phyloP scores from a whole-genome alignment of 805 yeast species.

The Pichia occidentalis region DNA sequence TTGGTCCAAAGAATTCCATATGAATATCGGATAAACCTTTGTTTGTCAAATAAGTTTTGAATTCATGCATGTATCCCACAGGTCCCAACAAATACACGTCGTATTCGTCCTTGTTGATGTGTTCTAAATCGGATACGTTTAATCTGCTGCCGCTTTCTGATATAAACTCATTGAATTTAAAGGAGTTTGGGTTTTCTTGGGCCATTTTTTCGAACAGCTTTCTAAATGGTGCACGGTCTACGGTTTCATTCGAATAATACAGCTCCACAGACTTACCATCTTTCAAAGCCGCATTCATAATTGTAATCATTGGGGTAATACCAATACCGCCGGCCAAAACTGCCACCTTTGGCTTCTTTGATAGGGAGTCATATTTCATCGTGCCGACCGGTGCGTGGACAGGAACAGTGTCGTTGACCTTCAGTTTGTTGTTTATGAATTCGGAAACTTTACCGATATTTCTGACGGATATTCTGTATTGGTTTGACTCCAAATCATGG shows the following conservation, averaged over 20 bases:
- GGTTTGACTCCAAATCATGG: constrained; percentile 28
- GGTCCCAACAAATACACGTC: constrained; percentile 35
- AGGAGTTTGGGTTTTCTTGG: constrained; percentile 6
- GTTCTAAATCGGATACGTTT: constrained; percentile 20
- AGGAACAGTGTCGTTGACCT: constrained; percentile 41
- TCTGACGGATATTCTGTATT: constrained; percentile 55
- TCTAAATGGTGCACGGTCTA: constrained; percentile 14
- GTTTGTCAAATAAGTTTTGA: constrained; percentile 21
- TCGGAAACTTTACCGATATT: constrained; percentile 47
- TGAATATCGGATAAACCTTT: constrained; percentile 19
- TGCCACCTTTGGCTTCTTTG: constrained; percentile 29
- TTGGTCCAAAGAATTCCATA: constrained; percentile 33
- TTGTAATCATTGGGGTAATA: constrained; percentile 56
- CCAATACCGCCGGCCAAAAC: constrained; percentile 62
- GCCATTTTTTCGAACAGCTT: constrained; percentile 9
- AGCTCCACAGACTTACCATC: constrained; percentile 31
- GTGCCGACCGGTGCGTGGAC: constrained; percentile 59
- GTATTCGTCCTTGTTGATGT: constrained; percentile 14
- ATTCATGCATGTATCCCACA: constrained; percentile 27
- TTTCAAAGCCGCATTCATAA: constrained; percentile 36
- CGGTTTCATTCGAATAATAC: constrained; percentile 29
- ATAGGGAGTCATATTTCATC: constrained; percentile 31
- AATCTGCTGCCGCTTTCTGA: constrained; percentile 15
- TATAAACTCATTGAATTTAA: constrained; percentile 3
- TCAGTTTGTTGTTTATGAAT: constrained; percentile 40